Conservation (phyloP, 805 yeast species). For the Saccharomyces mikatae region DNA sequence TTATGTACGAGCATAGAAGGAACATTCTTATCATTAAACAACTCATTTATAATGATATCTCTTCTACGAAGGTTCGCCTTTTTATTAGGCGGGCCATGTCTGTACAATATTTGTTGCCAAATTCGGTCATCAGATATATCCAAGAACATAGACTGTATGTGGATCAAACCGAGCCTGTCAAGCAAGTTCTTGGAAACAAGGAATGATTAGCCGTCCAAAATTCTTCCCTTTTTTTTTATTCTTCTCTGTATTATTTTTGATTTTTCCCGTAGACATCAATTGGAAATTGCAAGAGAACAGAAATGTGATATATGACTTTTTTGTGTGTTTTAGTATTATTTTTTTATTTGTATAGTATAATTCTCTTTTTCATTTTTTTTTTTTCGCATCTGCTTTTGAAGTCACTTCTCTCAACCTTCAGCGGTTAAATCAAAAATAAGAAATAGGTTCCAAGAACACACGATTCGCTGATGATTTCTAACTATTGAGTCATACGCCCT, state of each 20-base stretch:
- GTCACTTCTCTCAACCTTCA: neutral
- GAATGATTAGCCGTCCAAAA: conserved; percentile 14
- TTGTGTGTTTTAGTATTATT: neutral
- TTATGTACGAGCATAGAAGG: conserved; percentile 92
- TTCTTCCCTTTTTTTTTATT: no score
- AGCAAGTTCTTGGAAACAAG: conserved; percentile 58
- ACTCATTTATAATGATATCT: conserved; percentile 90
- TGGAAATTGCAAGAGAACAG: neutral
- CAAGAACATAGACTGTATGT: conserved; percentile 84
- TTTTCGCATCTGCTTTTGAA: neutral
- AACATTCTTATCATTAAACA: conserved; percentile 93
- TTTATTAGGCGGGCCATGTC: conserved; percentile 94
- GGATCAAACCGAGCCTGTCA: conserved; percentile 87
- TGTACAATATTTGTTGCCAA: conserved; percentile 89
- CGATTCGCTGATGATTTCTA: neutral
- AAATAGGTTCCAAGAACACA: neutral
- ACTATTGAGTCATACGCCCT: neutral
- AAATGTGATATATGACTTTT: neutral
- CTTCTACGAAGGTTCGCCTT: conserved; percentile 87
- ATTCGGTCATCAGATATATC: conserved; percentile 87
- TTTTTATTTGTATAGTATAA: neutral
- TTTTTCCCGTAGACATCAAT: neutral
- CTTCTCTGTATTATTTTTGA: neutral
- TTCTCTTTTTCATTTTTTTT: neutral
- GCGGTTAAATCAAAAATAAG: neutral